Percentiles rank a stretch among this genome's conserved stretches.
Evolutionary conservation across 2,329 filamentous ascomycete species (phyloP).

Genomic region (Magnaporthales sp.): DNA sequence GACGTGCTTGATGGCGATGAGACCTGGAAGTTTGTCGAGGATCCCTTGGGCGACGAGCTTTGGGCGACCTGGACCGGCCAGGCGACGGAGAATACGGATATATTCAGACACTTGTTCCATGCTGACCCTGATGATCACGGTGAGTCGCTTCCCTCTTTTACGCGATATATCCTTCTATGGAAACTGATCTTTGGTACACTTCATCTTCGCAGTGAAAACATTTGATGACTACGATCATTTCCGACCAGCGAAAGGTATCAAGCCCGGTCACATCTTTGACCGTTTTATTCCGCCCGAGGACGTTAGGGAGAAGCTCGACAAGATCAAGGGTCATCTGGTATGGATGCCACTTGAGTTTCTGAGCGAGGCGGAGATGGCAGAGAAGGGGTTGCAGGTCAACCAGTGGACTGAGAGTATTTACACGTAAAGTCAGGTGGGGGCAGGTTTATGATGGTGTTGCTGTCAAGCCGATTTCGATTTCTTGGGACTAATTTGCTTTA

Average conservation of each 20-base stretch:
- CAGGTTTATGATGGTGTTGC: background rate
- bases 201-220: constrained; percentile 55
- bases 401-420: constrained; percentile 80
- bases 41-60: constrained; percentile 60
- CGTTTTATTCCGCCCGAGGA: constrained; percentile 65
- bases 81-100: constrained; percentile 62
- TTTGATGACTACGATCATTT: constrained; percentile 88
- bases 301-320: constrained; percentile 65
- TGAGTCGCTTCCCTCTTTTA: constrained; percentile 24
- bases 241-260: constrained; percentile 59
- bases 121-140: constrained; percentile 82
- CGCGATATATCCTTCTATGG: background rate
- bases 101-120: constrained; percentile 76
- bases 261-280: constrained; percentile 81
- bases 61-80: constrained; percentile 60
- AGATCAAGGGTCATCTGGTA: constrained; percentile 81
- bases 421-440: constrained; percentile 35
- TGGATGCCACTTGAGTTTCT: constrained; percentile 94
- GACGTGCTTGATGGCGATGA: constrained; percentile 53
- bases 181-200: constrained; percentile 9
- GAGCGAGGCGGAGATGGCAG: constrained; percentile 78
- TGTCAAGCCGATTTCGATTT: background rate
- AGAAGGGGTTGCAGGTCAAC: constrained; percentile 81
- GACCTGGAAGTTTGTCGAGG: constrained; percentile 56
- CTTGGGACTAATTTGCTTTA: background rate